These are phyloP conservation scores for Lactarius tabidus DNA, from an alignment of 768 basidiomycete species.

Conservation along the genomic window DNA sequence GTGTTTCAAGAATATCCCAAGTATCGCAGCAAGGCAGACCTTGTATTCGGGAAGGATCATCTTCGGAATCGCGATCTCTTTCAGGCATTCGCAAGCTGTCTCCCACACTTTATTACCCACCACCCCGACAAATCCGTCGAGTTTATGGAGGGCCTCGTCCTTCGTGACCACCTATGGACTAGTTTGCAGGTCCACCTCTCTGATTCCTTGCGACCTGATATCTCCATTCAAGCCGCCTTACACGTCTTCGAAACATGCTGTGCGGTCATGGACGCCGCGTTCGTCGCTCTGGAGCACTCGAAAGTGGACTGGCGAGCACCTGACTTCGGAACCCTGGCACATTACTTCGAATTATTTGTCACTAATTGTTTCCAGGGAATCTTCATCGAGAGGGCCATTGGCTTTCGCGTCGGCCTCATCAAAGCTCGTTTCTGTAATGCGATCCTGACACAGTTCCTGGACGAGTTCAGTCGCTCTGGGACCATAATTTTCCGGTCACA, in stretches of 20 bases:
- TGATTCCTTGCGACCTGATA: neutral
- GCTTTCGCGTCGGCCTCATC: conserved; percentile 1
- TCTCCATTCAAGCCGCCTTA: neutral
- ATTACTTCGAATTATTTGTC: conserved; percentile 7
- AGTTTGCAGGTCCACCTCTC: conserved; percentile 4
- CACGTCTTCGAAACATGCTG: conserved; percentile 3
- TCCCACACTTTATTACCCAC: neutral
- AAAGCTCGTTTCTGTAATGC: neutral
- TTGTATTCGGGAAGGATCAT: conserved; percentile 7
- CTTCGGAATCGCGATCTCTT: conserved; percentile 8
- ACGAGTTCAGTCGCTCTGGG: no score
- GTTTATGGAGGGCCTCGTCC: conserved; percentile 3
- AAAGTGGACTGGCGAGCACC: conserved; percentile 11
- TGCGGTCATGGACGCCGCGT: neutral
- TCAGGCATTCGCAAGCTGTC: conserved; percentile 4
- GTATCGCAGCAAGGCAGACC: conserved; percentile 4
- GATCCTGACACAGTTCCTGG: no score
- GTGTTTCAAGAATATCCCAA: neutral
- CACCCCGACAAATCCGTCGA: neutral
- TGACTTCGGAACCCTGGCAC: conserved; percentile 2
- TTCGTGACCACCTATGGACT: conserved; percentile 7
- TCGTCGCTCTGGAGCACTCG: neutral
- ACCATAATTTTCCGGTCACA: no score
- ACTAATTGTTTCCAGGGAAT: neutral
- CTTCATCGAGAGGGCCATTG: neutral